A percentile compares a stretch with the other conserved stretches of the same genome.
phyloP scores from a whole-genome alignment of 1,284 basidiomycete species.

The Thecaphora thlaspeos region DNA sequence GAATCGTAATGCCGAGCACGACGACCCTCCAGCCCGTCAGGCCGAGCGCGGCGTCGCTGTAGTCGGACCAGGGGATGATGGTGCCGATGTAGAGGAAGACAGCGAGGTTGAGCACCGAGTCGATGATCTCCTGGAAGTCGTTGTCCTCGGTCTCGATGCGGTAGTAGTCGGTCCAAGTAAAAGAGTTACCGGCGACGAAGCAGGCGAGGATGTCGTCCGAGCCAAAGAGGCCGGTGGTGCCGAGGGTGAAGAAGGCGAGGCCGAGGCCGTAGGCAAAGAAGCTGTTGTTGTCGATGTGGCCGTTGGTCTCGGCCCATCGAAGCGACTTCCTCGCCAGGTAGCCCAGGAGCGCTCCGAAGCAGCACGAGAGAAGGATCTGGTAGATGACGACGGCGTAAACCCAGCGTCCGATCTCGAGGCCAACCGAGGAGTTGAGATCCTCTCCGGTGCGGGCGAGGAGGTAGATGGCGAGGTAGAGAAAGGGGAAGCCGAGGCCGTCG shows the following conservation, averaged over 20 bases:
- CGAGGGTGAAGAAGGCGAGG: constrained; percentile 59
- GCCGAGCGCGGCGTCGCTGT: constrained; percentile 24
- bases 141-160: constrained; percentile 62
- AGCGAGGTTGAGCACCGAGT: constrained; percentile 61
- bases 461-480: constrained; percentile 58
- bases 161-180: constrained; percentile 60
- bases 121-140: constrained; percentile 64
- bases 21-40: constrained; percentile 52
- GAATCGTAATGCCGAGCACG: constrained; percentile 43
- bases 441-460: constrained; percentile 39
- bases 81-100: constrained; percentile 60
- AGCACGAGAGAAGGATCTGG: constrained; percentile 57
- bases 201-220: constrained; percentile 60
- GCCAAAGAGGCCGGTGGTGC: constrained; percentile 59
- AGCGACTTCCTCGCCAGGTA: constrained; percentile 59
- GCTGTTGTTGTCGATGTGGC: constrained; percentile 58
- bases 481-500: constrained; percentile 57
- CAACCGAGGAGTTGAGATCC: constrained; percentile 44
- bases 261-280: constrained; percentile 59
- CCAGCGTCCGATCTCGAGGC: constrained; percentile 57
- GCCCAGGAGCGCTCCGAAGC: constrained; percentile 58
- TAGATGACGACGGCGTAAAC: constrained; percentile 59
- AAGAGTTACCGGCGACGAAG: constrained; percentile 59
- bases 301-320: constrained; percentile 55
- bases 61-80: constrained; percentile 56